A percentile compares a stretch with the other conserved stretches of the same genome.
Conservation (phyloP, 176 grass and related monocot genomes). For the Zea luxurians region DNA sequence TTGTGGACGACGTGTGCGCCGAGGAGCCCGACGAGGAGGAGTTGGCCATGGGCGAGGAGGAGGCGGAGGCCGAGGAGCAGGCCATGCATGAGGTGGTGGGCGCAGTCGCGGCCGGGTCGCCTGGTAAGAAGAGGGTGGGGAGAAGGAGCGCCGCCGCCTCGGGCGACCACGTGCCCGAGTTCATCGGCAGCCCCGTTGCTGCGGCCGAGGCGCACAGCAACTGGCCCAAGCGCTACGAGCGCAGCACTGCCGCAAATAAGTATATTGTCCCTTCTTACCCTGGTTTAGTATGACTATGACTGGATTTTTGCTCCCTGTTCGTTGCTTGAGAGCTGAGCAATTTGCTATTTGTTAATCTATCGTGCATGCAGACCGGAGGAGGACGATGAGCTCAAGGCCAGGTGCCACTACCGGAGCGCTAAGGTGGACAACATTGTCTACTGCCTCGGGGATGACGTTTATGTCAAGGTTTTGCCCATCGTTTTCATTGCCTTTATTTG, state of each 20-base stretch:
- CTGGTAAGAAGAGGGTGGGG: constrained; percentile 35
- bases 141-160: neutral
- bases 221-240: constrained; percentile 68
- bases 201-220: constrained; percentile 40
- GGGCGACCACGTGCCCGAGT: constrained; percentile 23
- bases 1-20: constrained; percentile 25
- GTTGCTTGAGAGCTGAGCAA: too few relatives aligned
- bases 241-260: neutral
- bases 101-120: neutral
- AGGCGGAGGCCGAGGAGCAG: neutral
- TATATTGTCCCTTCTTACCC: neutral
- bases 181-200: constrained; percentile 49
- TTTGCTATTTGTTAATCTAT: too few relatives aligned
- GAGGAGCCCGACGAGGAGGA: constrained; percentile 36
- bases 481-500: neutral
- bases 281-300: neutral
- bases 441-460: constrained; percentile 54
- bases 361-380: constrained; percentile 35
- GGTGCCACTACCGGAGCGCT: constrained; percentile 53
- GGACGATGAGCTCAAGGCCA: constrained; percentile 34
- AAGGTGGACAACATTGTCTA: constrained; percentile 54
- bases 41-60: constrained; percentile 39
- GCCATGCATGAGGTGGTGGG: neutral
- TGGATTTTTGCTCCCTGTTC: too few relatives aligned
- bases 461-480: constrained; percentile 47